Evolutionary conservation across 75 land plant species (phyloP), one percentile per base, ranked within the genome.

Genomic region (Selaginella tamariscina): DNA sequence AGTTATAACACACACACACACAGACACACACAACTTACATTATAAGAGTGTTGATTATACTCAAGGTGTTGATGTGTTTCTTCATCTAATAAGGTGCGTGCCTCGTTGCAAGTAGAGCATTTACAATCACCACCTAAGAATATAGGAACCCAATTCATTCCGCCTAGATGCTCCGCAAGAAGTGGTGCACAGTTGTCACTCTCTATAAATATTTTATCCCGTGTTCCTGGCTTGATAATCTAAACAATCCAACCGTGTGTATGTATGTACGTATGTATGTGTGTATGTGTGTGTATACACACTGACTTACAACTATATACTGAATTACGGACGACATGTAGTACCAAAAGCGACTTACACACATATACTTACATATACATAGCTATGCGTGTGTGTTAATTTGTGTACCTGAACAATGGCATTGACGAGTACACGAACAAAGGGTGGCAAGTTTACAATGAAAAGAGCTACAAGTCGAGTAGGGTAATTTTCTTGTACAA

Each of bases 401-500:
- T 39, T 18, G 2, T 70, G 68, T 70, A 93, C 98, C 73, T 93
- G 96, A 57, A 90, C 78, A 65, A 89, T 73, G 65, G 98, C 81
- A 54, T 86, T 85, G 27, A 84, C 79, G 56, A 93, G 28, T 18
- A 86, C 83, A 5, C 86, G 86, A 54, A 77, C 81, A 55, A 85
- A 67, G 13, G 88, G 82, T 54, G 88, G 81, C 56, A 85, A 80
- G 29, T 86, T 59, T 26, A 82, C 29, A 31, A 87, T 60, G 70
- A 82, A 81, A 54, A 93, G 73, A 55, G 78, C 57, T n/a, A 82
- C 96, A 70, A 93, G 86, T 24, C 90, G 80, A 31, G 81, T 82
- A 1, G 98, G 98, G 70, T 77, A 93, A 68, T 93, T 78, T 31
- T 86, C 90, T 74, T 93, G 98, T 32, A 93, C 67, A 54, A 89